Evolutionary conservation across 495 filamentous ascomycete genomes (phyloP).

Genomic region (Lichenothelia convexa): DNA sequence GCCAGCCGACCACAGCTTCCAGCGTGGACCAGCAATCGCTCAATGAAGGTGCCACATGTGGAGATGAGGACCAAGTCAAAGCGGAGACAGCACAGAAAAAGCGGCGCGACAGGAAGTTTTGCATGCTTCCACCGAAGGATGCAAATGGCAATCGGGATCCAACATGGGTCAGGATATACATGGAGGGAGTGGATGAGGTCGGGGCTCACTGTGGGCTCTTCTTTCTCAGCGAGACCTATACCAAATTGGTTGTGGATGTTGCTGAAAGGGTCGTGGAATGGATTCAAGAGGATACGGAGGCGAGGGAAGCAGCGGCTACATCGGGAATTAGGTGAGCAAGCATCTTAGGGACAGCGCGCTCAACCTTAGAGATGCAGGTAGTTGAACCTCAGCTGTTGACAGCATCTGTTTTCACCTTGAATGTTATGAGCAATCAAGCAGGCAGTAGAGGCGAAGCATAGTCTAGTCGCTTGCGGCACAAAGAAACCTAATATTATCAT

Average conservation of each 20-base stretch:
- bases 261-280: constrained; percentile 50
- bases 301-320: neutral
- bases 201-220: constrained; percentile 75
- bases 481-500: no score
- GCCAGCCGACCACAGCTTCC: constrained; percentile 5
- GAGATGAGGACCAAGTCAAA: neutral
- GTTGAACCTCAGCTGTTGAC: no score
- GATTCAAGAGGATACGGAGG: constrained; percentile 37
- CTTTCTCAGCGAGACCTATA: constrained; percentile 47
- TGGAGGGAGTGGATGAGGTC: constrained; percentile 72
- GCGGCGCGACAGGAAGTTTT: constrained; percentile 43
- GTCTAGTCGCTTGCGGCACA: no score
- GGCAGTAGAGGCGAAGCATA: no score
- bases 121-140: constrained; percentile 41
- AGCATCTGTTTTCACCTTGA: no score
- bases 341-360: no score
- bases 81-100: constrained; percentile 7
- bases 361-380: no score
- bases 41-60: no score
- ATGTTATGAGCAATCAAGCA: no score
- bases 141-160: constrained; percentile 34
- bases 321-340: no score
- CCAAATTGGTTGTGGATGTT: constrained; percentile 57
- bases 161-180: constrained; percentile 57
- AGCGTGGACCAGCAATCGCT: neutral